Base-by-base conservation (phyloP, 495 filamentous ascomycete species). In the Trichocladium antarcticum region DNA sequence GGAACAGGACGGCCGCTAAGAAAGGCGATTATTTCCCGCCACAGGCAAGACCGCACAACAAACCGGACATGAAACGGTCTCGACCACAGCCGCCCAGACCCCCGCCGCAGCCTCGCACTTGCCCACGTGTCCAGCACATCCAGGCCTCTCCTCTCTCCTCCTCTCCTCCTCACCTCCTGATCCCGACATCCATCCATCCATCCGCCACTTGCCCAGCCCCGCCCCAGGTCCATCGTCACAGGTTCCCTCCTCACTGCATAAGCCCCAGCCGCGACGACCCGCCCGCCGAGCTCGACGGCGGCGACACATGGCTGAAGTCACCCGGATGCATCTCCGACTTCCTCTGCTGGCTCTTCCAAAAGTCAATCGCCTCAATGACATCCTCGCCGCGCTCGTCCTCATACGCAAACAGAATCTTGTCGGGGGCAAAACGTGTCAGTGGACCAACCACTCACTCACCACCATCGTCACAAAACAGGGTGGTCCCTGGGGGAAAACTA, bases 341-440 rank as follows among this genome's bases (percentile, higher is more conserved):
- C 37, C 68, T 59, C 43, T 67, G 24, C 8, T 27, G 74, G 58
- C 73, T 77, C 66, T 77, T 85, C 92, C 92, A 98, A 71, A 99
- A 99, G 68, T 99, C 93, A 63, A 99, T 80, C 48, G 87, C 88
- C 50, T 88, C 88, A 47, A 99, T 82, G 37, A 96, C 82, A 62
- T 99, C 93, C 59, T 93, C 84, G 37, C 92, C 89, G n/a, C 70
- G 66, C 61, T 99, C 93, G 59, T 97, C 92, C 68, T 97, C 93
- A 62, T 96, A 96, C 48, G 93, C 93, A 66, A 95, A 97, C 21
- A 94, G 69, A 49, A 94, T 93, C 89, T 93, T 5, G 27, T 29
- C 5, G 10, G 10, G 5, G 10, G 10, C 27, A 29, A 29, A 29
- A 29, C n/a, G n/a, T n/a, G n/a, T n/a, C n/a, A n/a, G n/a, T n/a